Base-by-base conservation (phyloP, 139 green algal genomes). In the Ettlia oleoabundans region DNA sequence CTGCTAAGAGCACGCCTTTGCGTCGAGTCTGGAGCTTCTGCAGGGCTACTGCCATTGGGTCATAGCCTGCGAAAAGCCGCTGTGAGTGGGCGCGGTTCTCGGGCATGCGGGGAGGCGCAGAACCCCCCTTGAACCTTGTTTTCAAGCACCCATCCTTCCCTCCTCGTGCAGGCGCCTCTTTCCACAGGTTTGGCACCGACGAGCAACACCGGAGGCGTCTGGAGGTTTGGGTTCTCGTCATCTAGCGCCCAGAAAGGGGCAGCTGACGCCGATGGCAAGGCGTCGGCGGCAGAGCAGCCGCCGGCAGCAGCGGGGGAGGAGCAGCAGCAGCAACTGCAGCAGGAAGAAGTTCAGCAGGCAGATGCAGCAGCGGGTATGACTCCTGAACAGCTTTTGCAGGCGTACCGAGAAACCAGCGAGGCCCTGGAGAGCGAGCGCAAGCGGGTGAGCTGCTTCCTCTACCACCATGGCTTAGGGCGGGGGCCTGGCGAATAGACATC, bases 401-500 rank as follows among this genome's bases (percentile, higher is more conserved):
- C 67, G 10, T 74, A 83, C 22, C 4, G 52, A 43, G 41, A 78
- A 19, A 69, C 83, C 3, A 32, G 52, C 3, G 41, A 76, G 41
- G 77, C 65, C 26, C 58, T 78, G 5, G 84, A 86, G 22, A 63
- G 22, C 22, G 80, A 86, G 32, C 38, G 77, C 32, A 86, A 86
- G 52, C 69, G 80, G 72, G 81, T 86, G 75, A 43, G 72, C 13
- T 42, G 33, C 33, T 5, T 58, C 47, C 15, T 58, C 47, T 58
- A n/a, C n/a, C n/a, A n/a, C n/a, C n/a, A n/a, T n/a, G n/a, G n/a
- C n/a, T n/a, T n/a, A n/a, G n/a, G n/a, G n/a, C n/a, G n/a, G n/a
- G n/a, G n/a, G n/a, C n/a, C n/a, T n/a, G n/a, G 47, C 47, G 15
- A 58, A 58, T 58, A 58, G 13, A 58, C 47, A 24, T 15, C 10